Evolutionary conservation across 176 grass and related monocot species (phyloP).

Genomic region (Bothriochloa decipiens): DNA sequence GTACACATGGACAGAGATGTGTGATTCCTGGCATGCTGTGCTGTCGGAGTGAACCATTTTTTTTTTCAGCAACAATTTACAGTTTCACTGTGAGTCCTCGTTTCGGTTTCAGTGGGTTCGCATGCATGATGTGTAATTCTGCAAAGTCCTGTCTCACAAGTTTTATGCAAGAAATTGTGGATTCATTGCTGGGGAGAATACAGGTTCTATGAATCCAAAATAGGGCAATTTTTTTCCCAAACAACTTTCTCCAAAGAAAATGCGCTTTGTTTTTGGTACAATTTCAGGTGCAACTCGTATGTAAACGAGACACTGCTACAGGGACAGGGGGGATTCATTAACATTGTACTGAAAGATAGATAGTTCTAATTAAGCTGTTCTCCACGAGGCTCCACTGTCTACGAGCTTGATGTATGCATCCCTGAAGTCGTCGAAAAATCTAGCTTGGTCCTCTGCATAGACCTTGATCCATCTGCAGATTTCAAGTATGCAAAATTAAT

Average conservation of each 20-base stretch:
- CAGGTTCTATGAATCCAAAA: not conserved
- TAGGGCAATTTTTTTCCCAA: not conserved
- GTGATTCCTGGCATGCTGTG: slow-evolving; percentile 23
- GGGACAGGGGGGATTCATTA: not conserved
- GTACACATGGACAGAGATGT: slow-evolving; percentile 14
- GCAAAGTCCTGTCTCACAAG: not conserved
- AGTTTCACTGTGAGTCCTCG: not conserved
- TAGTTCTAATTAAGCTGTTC: slow-evolving; percentile 42
- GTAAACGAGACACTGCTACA: not conserved
- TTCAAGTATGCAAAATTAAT: slow-evolving; percentile 19
- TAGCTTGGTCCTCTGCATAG: slow-evolving; percentile 74
- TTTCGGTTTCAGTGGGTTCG: not conserved
- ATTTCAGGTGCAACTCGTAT: not conserved
- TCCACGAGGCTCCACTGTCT: slow-evolving; percentile 72
- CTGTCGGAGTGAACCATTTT: not conserved
- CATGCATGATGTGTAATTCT: not conserved
- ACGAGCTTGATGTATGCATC: slow-evolving; percentile 85
- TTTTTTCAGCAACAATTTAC: not conserved
- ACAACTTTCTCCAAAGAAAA: too few relatives aligned
- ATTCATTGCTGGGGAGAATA: not conserved
- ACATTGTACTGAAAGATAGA: not conserved
- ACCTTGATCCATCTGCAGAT: slow-evolving; percentile 78
- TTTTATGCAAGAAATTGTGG: not conserved
- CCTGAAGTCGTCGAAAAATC: slow-evolving; percentile 78
- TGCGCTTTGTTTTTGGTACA: not conserved